Evolutionary conservation across 768 basidiomycete genomes (phyloP).

Genomic region (Boletus patriciae): DNA sequence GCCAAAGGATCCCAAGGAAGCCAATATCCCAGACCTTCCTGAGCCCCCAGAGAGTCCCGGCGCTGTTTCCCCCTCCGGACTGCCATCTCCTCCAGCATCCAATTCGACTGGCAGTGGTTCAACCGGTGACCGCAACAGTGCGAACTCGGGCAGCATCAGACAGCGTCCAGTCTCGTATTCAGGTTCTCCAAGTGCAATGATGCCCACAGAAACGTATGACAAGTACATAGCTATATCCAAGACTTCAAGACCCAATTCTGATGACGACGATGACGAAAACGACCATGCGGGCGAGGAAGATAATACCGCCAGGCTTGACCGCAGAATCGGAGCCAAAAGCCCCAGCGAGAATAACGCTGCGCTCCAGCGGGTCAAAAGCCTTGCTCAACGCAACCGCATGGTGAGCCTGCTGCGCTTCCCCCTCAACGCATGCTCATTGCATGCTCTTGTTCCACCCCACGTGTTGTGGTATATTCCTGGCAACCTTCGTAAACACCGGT

Average conservation of each 20-base stretch:
- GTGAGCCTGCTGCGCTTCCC: conserved; percentile 42
- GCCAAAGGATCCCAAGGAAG: conserved; percentile 39
- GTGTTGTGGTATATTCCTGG: conserved; percentile 28
- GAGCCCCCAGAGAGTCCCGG: conserved; percentile 65
- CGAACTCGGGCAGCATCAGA: conserved; percentile 41
- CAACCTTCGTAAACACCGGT: conserved; percentile 7
- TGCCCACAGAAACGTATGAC: conserved; percentile 42
- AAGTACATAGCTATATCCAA: conserved; percentile 31
- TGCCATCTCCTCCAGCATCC: conserved; percentile 83
- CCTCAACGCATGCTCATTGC: conserved; percentile 25
- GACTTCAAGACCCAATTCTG: conserved; percentile 32
- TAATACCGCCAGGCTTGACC: conserved; percentile 55
- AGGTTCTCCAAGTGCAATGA: conserved; percentile 32
- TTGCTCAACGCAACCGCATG: conserved; percentile 72
- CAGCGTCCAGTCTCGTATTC: conserved; percentile 33
- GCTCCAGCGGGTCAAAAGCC: conserved; percentile 65
- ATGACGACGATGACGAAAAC: conserved; percentile 52
- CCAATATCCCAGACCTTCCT: conserved; percentile 62
- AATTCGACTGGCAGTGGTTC: conserved; percentile 84
- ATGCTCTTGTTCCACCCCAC: conserved; percentile 31
- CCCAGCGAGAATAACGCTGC: conserved; percentile 57
- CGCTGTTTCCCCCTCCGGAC: conserved; percentile 56
- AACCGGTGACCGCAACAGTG: conserved; percentile 57
- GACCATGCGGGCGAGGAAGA: conserved; percentile 60
- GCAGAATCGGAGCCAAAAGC: conserved; percentile 35